Conservation (phyloP, 306 rosid genomes). For the Cicer bijugum region DNA sequence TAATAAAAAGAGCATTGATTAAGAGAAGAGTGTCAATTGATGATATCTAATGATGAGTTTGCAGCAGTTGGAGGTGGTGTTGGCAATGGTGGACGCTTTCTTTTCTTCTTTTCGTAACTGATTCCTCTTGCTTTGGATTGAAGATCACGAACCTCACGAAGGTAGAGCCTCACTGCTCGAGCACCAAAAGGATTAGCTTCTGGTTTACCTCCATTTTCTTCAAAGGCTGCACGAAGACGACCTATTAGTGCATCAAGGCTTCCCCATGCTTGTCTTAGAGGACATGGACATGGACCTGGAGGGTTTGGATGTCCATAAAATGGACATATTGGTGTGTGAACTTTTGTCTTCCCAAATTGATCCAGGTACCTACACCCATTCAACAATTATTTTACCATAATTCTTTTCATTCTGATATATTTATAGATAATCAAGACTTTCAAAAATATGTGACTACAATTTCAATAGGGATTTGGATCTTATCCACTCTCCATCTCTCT, state of each 20-base stretch:
- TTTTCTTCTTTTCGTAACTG: slow-evolving; percentile 92
- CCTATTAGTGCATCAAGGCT: slow-evolving; percentile 97
- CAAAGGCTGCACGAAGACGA: slow-evolving; percentile 90
- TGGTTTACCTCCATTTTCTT: slow-evolving; percentile 96
- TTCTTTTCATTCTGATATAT: no score
- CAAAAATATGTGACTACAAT: no score
- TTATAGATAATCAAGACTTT: no score
- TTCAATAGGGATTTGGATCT: no score
- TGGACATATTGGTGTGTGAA: slow-evolving; percentile 90
- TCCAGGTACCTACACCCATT: slow-evolving; percentile 66
- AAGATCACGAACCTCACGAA: slow-evolving; percentile 95
- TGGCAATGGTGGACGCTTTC: slow-evolving; percentile 70
- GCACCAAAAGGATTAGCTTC: slow-evolving; percentile 97
- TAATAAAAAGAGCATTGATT: slow-evolving; percentile 30
- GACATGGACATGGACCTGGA: slow-evolving; percentile 99
- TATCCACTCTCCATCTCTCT: no score
- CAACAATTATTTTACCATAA: neutral
- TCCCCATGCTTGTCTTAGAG: slow-evolving; percentile 97
- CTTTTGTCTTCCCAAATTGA: slow-evolving; percentile 97
- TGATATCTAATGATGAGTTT: slow-evolving; percentile 45
- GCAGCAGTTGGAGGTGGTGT: slow-evolving; percentile 68
- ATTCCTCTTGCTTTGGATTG: slow-evolving; percentile 98
- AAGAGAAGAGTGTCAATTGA: slow-evolving; percentile 17
- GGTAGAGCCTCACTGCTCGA: slow-evolving; percentile 89
- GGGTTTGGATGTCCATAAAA: slow-evolving; percentile 95